Evolutionary conservation across 164 flowering plant species (phyloP).

Genomic region (Stephania japonica): DNA sequence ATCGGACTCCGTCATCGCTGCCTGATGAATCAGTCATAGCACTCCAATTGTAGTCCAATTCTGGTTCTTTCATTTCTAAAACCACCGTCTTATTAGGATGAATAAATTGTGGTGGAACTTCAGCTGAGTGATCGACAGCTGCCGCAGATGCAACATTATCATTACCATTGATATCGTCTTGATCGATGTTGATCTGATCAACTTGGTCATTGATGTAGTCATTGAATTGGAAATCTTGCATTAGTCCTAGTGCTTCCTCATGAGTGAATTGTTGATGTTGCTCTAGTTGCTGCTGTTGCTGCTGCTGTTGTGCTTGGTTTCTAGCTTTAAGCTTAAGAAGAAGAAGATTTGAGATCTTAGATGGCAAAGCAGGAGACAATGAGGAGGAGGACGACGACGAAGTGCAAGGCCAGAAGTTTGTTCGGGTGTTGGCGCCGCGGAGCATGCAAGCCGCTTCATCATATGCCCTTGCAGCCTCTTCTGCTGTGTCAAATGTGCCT

Average conservation of each 20-base stretch:
- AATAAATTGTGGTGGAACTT: neutral
- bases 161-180: neutral
- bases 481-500: constrained; percentile 46
- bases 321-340: constrained; percentile 41
- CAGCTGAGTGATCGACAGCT: neutral
- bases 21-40: neutral
- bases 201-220: constrained; percentile 13
- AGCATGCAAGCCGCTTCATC: constrained; percentile 50
- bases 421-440: constrained; percentile 43
- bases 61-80: constrained; percentile 2
- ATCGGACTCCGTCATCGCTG: constrained; percentile 1
- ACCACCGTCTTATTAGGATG: constrained; percentile 5
- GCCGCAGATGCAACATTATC: neutral
- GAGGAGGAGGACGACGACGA: constrained; percentile 19
- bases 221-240: constrained; percentile 11
- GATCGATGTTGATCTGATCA: neutral
- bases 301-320: constrained; percentile 20
- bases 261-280: constrained; percentile 2
- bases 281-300: constrained; percentile 6
- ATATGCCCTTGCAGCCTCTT: constrained; percentile 49
- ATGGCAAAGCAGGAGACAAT: constrained; percentile 33
- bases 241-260: neutral
- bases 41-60: constrained; percentile 10
- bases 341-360: constrained; percentile 37
- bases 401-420: constrained; percentile 35